Evolutionary conservation across 495 filamentous ascomycete genomes (phyloP), one percentile per base, ranked within the genome.

Genomic region (Aspergillus bertholletiae): DNA sequence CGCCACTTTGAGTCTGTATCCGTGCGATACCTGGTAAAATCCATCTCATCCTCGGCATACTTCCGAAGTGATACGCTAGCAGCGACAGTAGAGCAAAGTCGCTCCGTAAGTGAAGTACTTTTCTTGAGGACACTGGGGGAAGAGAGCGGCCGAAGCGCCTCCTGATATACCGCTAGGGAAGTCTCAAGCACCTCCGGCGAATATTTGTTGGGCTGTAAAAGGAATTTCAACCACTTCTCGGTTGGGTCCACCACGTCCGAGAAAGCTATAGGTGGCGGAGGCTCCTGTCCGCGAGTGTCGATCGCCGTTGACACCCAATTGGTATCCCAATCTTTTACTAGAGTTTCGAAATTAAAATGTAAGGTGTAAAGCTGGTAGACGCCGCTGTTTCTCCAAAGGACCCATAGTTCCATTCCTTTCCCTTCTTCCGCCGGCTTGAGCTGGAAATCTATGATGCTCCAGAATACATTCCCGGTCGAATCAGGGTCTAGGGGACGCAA

Each of bases 1-100:
- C 87, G 83, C 95, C 94, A 98, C 63, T 97, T 92, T 8, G 85
- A 75, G 64, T 92, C 84, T 37, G 85, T 86, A 27, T 87, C 84
- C 26, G 71, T 69, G 39, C 84, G 79, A 66, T 88, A 92, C 39
- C 85, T 81, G 13, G 84, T 78, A 55, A 88, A 88, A 55, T 94
- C 87, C 62, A 87, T 80, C n/a, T 79, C 80, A 7, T 84, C 85
- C 7, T 82, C 76, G 21, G 81, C 74, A 24, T 72, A 78, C 53
- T 79, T 83, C 15, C 78, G 75, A 18, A 91, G 69, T 1, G 81
- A 75, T 11, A 87, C 80, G 3, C 82, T 85, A 2, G 80, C 75
- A 18, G 83, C 81, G 11, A 96, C 78, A 0, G 87, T 81, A 1
- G 83, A 81, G 62, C 86, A 88, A 21, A 97, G 79, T 7, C 85